These are phyloP conservation scores for Lactifluus volemus DNA, from an alignment of 768 basidiomycete genomes.

Conservation along the genomic window DNA sequence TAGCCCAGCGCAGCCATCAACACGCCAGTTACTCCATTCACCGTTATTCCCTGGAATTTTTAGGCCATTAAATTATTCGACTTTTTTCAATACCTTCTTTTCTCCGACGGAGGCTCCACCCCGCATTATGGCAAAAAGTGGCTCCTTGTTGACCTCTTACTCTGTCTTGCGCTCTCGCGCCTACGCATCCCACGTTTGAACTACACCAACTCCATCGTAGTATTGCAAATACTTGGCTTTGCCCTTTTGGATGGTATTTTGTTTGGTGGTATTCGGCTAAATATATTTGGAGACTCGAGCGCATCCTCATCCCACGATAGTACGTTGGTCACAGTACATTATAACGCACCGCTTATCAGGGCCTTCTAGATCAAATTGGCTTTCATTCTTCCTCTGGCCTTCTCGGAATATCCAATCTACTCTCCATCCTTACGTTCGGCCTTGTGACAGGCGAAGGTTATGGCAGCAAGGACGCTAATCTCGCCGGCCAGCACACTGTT, in stretches of 20 bases:
- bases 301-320: slow-evolving; percentile 12
- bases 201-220: slow-evolving; percentile 54
- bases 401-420: slow-evolving; percentile 39
- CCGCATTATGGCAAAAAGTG: slow-evolving; percentile 51
- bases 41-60: neutral
- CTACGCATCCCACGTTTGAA: slow-evolving; percentile 68
- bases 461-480: slow-evolving; percentile 43
- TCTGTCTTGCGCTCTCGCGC: slow-evolving; percentile 45
- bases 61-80: slow-evolving; percentile 76
- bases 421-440: slow-evolving; percentile 44
- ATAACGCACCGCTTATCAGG: slow-evolving; percentile 2
- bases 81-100: slow-evolving; percentile 46
- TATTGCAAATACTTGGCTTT: slow-evolving; percentile 51
- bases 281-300: slow-evolving; percentile 31
- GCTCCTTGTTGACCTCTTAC: slow-evolving; percentile 61
- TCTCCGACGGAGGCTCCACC: slow-evolving; percentile 32
- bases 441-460: slow-evolving; percentile 36
- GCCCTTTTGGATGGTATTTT: slow-evolving; percentile 61
- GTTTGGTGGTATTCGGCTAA: slow-evolving; percentile 63
- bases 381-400: slow-evolving; percentile 22
- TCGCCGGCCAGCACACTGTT: slow-evolving; percentile 84
- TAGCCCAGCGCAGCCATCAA: neutral
- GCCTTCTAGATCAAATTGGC: slow-evolving; percentile 15
- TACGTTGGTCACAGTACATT: slow-evolving; percentile 16
- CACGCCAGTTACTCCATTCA: neutral